Base-by-base conservation (phyloP, 169 alveolate species). In the Toxoplasma gondii region DNA sequence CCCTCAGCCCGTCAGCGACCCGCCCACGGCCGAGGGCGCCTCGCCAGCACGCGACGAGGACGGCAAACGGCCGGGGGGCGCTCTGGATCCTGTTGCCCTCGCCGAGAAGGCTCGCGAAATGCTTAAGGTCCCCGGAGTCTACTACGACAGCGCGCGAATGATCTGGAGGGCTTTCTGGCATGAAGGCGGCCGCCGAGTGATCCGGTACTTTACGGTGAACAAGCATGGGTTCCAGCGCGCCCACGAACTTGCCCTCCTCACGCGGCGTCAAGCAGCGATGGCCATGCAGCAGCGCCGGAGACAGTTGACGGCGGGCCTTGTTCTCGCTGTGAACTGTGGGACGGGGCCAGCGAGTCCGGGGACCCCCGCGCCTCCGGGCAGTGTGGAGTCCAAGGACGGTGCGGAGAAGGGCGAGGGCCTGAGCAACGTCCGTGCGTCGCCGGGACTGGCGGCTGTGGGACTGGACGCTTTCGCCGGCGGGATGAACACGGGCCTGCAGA, bases 101-200 rank as follows among this genome's bases (percentile, higher is more conserved):
- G 91, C 83, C 9, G 91, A 5, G 54, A 39, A 29, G 19, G 94
- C 91, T 7, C 2, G n/a, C 5, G 88, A 70, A 22, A 43, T 91
- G 39, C 5, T 53, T 17, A 91, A 91, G 91, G 94, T 91, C 27
- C 91, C 94, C 5, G 94, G 94, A 4, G 94, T 91, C 31, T 91
- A 91, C 41, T 91, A 91, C 54, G 94, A 91, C 54, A 64, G 91
- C 1, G 94, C 88, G 36, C 44, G 94, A 54, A 70, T 49, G 90
- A 91, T 91, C 1, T 91, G 94, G 94, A 19, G 94, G 38, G 94
- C 94, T 54, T 91, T 91, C 64, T 91, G 94, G 94, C 94, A 91
- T 53, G 94, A 91, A 53, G 94, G 94, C 19, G 94, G 94, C 9
- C 22, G 88, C 7, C 78, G 94, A n/a, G 88, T 91, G 0, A 91